Evolutionary conservation across 2,329 filamentous ascomycete species (phyloP).

Genomic region (Talaromyces sp.): DNA sequence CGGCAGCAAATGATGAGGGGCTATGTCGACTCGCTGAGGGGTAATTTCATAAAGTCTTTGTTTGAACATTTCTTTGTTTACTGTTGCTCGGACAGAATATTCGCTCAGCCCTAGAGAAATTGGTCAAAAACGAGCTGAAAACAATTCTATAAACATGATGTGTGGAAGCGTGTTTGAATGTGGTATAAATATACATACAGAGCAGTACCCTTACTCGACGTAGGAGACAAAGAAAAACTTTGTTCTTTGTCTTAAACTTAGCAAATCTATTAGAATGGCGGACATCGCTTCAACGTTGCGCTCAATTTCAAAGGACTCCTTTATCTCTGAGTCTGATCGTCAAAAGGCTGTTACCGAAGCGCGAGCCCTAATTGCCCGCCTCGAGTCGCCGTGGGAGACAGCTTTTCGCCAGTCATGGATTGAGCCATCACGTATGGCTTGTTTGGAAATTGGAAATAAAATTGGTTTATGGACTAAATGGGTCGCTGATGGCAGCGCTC

Average conservation of each 20-base stretch:
- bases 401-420: constrained; percentile 11
- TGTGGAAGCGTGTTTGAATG: neutral
- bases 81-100: too few species aligned
- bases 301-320: constrained; percentile 7
- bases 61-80: neutral
- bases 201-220: neutral
- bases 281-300: neutral
- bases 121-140: neutral
- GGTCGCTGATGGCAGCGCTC: constrained; percentile 5
- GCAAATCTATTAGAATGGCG: neutral
- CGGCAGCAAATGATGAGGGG: neutral
- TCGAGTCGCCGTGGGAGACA: constrained; percentile 9
- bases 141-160: neutral
- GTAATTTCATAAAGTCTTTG: neutral
- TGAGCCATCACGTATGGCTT: constrained; percentile 12
- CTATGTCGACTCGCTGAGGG: neutral
- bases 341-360: constrained; percentile 8
- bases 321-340: constrained; percentile 3
- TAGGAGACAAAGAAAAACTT: neutral
- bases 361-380: constrained; percentile 7
- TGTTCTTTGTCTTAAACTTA: neutral
- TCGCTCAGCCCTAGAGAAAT: neutral
- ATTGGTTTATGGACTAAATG: constrained; percentile 10
- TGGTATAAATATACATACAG: neutral
- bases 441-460: constrained; percentile 5